A percentile compares a stretch with the other conserved stretches of the same genome.
These are phyloP conservation scores for Eimeria maxima DNA, from an alignment of 169 alveolate genomes.

Conservation along the genomic window DNA sequence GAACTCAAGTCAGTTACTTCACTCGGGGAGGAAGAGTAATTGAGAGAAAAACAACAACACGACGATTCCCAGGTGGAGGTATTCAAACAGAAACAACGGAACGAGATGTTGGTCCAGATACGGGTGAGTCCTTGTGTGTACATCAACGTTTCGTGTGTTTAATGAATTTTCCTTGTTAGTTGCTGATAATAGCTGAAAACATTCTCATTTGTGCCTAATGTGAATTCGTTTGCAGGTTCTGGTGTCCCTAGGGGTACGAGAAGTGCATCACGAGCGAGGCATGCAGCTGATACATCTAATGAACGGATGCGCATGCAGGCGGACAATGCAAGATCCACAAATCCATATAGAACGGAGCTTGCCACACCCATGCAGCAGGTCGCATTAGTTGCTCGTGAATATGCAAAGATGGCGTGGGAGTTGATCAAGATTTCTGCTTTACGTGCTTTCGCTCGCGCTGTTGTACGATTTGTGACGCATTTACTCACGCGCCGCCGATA, in stretches of 20 bases:
- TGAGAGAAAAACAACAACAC: conserved; percentile 46
- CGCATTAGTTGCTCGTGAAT: conserved; percentile 31
- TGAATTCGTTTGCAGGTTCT: not conserved
- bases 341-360: not conserved
- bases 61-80: conserved; percentile 63
- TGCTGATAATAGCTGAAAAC: not conserved
- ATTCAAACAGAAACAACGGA: conserved; percentile 58
- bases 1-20: conserved; percentile 54
- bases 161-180: not conserved
- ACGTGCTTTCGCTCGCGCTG: conserved; percentile 61
- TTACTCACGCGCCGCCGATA: conserved; percentile 67
- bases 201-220: not conserved
- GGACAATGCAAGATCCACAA: not conserved
- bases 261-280: not conserved
- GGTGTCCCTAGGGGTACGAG: conserved; percentile 20
- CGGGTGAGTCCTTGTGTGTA: not conserved
- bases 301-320: conserved; percentile 29
- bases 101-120: conserved; percentile 52
- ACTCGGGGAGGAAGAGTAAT: conserved; percentile 29
- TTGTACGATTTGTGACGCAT: conserved; percentile 26
- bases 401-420: conserved; percentile 42
- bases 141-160: not conserved
- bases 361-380: conserved; percentile 31
- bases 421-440: conserved; percentile 27
- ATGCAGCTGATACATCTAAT: not conserved